These are phyloP conservation scores for Pyrenula massariospora DNA, from an alignment of 495 filamentous ascomycete genomes.

Conservation along the genomic window DNA sequence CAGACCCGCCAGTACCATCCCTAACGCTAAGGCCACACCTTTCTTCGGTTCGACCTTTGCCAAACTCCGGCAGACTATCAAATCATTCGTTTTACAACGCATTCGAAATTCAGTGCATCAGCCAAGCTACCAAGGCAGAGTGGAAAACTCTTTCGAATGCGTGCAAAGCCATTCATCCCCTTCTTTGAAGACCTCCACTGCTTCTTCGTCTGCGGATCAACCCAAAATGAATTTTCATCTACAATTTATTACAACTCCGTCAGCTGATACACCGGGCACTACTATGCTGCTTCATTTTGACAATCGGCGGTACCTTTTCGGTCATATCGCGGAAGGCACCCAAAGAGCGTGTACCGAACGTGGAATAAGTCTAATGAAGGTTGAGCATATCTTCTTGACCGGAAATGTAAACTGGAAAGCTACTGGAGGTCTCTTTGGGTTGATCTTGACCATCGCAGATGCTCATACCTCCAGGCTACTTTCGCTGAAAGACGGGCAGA, in stretches of 20 bases:
- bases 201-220: no score
- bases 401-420: constrained; percentile 64
- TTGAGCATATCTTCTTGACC: constrained; percentile 69
- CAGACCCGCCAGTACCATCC: no score
- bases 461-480: constrained; percentile 12
- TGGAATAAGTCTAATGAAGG: constrained; percentile 42
- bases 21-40: no score
- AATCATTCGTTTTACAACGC: no score
- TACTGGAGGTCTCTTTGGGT: constrained; percentile 70
- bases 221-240: constrained; percentile 57
- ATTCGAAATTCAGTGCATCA: no score
- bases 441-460: constrained; percentile 76
- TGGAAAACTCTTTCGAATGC: no score
- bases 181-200: no score
- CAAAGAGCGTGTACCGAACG: constrained; percentile 66
- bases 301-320: constrained; percentile 75
- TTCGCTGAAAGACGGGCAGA: constrained; percentile 6
- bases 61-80: not conserved
- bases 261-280: constrained; percentile 79
- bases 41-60: no score
- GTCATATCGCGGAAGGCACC: constrained; percentile 69
- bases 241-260: constrained; percentile 71
- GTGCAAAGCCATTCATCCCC: no score
- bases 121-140: no score
- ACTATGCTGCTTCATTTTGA: constrained; percentile 66